Base-by-base conservation (phyloP, 192 early-diverging fungal species). In the Dispira simplex region DNA sequence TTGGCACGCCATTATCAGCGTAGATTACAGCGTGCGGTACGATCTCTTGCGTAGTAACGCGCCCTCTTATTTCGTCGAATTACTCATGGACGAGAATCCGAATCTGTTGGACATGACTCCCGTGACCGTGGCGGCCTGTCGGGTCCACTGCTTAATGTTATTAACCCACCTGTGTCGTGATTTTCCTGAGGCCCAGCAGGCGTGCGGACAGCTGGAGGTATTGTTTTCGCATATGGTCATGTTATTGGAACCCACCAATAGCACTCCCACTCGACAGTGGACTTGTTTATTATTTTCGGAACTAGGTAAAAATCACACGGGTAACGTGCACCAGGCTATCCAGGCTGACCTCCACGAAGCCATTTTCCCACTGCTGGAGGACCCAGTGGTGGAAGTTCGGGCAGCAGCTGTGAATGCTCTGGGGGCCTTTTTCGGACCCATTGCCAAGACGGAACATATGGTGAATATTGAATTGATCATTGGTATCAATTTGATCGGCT, bases 1-100 rank as follows among this genome's bases (percentile, higher is more conserved):
- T 60, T 99, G 96, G 94, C 89, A 94, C 13, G 85, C 95, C 68
- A 87, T 99, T 58, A 78, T 96, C 44, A 95, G 93, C 0, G 91
- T 97, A 0, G 96, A 99, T 68, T 76, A 80, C 49, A 83, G 83
- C 26, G 90, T 93, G 68, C 90, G 91, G 64, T 85, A 83, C 32
- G 94, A 97, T 67, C 73, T 99, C 51, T 72, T 96, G 59, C 95
- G 93, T 71, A 87, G 90, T 71, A 87, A 88, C 66, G 92, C 90
- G 12, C 93, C 86, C 70, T 79, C 83, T 23, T 97, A 99, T 71
- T 99, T 99, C 75, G 82, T 96, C 52, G 87, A 82, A 49, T 90
- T 95, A 44, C 72, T 99, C 26, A 76, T 88, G 0, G 82, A 84
- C 66, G 88, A 85, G 65, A 82, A 81, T 47, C 47, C 45, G 39